A percentile compares a stretch with the other conserved stretches of the same genome.
These are phyloP conservation scores for Colletotrichum tropicicola DNA, from an alignment of 2,329 filamentous ascomycete genomes.

Conservation along the genomic window DNA sequence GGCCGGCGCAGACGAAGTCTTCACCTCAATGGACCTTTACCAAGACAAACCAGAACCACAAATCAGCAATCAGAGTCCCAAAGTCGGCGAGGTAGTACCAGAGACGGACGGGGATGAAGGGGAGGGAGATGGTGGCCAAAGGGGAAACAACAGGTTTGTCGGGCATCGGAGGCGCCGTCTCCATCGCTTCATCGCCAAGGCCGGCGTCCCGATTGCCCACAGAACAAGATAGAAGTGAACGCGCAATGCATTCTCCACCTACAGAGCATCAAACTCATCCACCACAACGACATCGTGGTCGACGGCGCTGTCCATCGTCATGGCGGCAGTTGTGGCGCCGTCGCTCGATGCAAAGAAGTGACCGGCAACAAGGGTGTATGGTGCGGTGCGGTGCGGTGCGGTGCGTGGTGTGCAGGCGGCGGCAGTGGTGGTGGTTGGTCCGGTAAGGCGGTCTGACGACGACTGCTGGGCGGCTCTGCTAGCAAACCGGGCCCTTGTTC, in stretches of 20 bases:
- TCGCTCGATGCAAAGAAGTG: background rate
- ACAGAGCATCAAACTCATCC: conserved; percentile 66
- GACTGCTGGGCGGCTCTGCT: background rate
- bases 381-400: background rate
- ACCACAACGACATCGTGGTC: conserved; percentile 54
- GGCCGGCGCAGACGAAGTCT: conserved; percentile 25
- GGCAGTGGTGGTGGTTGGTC: background rate
- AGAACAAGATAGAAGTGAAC: conserved; percentile 5
- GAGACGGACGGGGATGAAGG: background rate
- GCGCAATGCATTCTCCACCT: conserved; percentile 37
- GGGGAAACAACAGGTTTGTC: background rate
- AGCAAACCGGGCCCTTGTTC: too few species aligned
- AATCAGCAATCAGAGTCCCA: background rate
- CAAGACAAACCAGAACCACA: background rate
- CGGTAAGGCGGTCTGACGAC: conserved; percentile 15
- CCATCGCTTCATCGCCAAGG: background rate
- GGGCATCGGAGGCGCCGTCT: conserved; percentile 5
- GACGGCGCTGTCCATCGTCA: conserved; percentile 39
- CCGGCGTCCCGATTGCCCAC: background rate
- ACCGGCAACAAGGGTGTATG: background rate
- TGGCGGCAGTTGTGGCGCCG: background rate
- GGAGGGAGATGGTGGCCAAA: background rate
- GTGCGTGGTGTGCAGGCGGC: background rate
- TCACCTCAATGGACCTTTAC: conserved; percentile 49
- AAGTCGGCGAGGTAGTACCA: conserved; percentile 22